A percentile compares a stretch with the other conserved stretches of the same genome.
These are phyloP conservation scores for Rhododendron kiyosumense DNA, from an alignment of 148 eudicot species.

Conservation along the genomic window DNA sequence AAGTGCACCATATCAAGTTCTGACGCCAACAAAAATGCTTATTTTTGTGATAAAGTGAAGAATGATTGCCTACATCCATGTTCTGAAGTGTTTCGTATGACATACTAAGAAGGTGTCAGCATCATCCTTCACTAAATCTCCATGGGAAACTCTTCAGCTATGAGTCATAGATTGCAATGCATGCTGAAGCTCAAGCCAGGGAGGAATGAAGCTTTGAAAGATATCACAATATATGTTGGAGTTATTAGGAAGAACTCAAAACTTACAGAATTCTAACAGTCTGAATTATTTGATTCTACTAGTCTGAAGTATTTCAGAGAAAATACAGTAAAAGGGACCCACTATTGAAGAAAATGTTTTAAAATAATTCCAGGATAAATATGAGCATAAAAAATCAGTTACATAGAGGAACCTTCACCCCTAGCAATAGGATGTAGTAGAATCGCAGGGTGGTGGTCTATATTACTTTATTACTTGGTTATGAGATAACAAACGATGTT, in stretches of 20 bases:
- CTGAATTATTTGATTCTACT: background rate
- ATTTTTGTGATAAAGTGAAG: background rate
- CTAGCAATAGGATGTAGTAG: no score
- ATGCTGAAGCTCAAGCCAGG: background rate
- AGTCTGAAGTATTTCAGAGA: background rate
- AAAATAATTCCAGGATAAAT: no score
- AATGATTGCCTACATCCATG: background rate
- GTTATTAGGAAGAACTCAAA: background rate
- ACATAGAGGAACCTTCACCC: no score
- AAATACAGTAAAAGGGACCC: background rate
- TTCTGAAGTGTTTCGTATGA: background rate
- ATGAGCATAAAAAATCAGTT: no score
- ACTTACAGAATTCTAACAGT: background rate
- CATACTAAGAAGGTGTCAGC: background rate
- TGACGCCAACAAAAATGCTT: background rate
- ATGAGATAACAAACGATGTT: no score
- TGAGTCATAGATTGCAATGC: background rate
- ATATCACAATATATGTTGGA: background rate
- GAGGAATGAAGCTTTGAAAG: background rate
- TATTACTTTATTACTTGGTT: no score
- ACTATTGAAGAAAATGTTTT: no score
- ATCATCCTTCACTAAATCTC: background rate
- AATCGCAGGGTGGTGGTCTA: no score
- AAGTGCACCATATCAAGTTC: background rate
- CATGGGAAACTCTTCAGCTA: background rate